Conservation (phyloP, 2,329 filamentous ascomycete genomes). For the Claviceps quebecensis region DNA sequence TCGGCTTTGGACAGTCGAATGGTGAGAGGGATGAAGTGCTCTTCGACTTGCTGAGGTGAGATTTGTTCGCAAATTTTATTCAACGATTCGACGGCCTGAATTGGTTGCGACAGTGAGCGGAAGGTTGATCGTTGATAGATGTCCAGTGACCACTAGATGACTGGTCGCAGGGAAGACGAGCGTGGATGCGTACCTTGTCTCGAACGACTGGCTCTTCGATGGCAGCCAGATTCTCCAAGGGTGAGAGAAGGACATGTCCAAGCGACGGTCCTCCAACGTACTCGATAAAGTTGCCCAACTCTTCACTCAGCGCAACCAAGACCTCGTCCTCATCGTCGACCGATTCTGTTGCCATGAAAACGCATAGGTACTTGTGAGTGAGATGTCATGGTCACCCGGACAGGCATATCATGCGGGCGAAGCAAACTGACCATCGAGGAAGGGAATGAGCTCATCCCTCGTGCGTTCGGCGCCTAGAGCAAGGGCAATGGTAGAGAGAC, state of each 20-base stretch:
- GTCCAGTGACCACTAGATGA: not conserved
- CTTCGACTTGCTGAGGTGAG: constrained; percentile 84
- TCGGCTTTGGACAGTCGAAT: constrained; percentile 96
- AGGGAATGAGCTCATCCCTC: constrained; percentile 95
- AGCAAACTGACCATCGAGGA: constrained; percentile 73
- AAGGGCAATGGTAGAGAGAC: constrained; percentile 93
- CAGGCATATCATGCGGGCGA: constrained; percentile 2
- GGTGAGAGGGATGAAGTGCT: constrained; percentile 91
- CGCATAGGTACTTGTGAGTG: not conserved
- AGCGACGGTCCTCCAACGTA: constrained; percentile 91
- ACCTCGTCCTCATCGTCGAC: constrained; percentile 99
- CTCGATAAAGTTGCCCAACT: constrained; percentile 92
- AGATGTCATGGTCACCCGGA: constrained; percentile 6
- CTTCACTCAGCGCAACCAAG: constrained; percentile 88
- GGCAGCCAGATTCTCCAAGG: constrained; percentile 91
- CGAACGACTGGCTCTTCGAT: constrained; percentile 97
- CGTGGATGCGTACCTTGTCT: constrained; percentile 62
- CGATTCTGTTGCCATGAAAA: constrained; percentile 52
- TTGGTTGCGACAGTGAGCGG: constrained; percentile 1
- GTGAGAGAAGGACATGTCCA: constrained; percentile 91
- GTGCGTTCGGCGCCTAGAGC: constrained; percentile 92
- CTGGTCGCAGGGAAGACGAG: not conserved
- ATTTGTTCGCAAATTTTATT: constrained; percentile 98
- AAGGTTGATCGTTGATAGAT: not conserved
- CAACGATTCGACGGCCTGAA: constrained; percentile 88